Conservation (phyloP, 108 stramenopile species). For the Cyclotella cryptica region DNA sequence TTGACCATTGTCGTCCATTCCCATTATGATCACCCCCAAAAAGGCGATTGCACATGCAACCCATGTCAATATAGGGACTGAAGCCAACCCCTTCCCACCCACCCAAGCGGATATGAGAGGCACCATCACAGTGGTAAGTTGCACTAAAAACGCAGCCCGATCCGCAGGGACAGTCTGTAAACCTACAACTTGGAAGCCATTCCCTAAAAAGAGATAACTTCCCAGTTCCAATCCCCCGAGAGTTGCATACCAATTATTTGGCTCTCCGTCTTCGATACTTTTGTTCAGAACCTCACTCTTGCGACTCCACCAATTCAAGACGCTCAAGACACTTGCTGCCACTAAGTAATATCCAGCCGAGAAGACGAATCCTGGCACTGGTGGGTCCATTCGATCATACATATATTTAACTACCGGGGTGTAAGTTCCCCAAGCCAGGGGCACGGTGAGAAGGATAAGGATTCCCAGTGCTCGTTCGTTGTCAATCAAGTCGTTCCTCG, state of each 20-base stretch:
- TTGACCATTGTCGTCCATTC: slow-evolving; percentile 52
- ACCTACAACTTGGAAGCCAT: slow-evolving; percentile 80
- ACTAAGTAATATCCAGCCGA: slow-evolving; percentile 82
- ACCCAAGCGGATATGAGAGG: slow-evolving; percentile 59
- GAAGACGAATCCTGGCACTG: slow-evolving; percentile 81
- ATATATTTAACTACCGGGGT: slow-evolving; percentile 83
- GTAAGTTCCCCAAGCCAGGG: slow-evolving; percentile 89
- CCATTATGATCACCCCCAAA: slow-evolving; percentile 80
- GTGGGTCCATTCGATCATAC: slow-evolving; percentile 69
- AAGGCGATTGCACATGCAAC: slow-evolving; percentile 78
- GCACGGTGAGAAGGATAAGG: slow-evolving; percentile 79
- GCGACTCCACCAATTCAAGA: slow-evolving; percentile 18
- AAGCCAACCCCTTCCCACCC: slow-evolving; percentile 34
- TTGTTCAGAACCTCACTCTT: not conserved
- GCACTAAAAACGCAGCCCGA: slow-evolving; percentile 81
- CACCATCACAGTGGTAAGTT: slow-evolving; percentile 87
- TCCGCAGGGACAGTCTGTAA: slow-evolving; percentile 81
- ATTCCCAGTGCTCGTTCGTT: slow-evolving; percentile 54
- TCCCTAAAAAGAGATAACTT: slow-evolving; percentile 82
- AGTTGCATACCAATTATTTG: slow-evolving; percentile 6
- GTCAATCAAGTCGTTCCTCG: not conserved
- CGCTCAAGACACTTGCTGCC: slow-evolving; percentile 54
- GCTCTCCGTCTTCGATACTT: slow-evolving; percentile 11
- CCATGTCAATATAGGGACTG: slow-evolving; percentile 65
- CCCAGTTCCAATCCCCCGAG: slow-evolving; percentile 80